phyloP scores from a whole-genome alignment of 352 stramenopile species.

The Lagenidium sp. region DNA sequence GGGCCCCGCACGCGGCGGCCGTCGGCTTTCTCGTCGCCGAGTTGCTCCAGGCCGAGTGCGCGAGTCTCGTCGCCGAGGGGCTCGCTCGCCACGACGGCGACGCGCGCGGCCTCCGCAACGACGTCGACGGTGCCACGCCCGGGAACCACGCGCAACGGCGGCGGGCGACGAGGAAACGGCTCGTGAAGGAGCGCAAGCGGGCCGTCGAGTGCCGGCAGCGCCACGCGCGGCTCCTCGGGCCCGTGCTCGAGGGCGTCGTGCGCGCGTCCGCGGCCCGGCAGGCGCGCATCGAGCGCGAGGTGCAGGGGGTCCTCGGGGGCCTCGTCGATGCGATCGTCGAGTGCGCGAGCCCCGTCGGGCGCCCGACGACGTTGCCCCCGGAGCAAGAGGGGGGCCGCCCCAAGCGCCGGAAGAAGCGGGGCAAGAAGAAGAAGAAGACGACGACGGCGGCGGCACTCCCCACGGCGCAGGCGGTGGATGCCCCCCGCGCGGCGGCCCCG shows the following conservation, averaged over 20 bases:
- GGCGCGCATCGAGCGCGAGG: conserved; percentile 11
- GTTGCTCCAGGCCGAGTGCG: conserved; percentile 63
- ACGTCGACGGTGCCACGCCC: neutral
- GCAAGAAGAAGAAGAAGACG: conserved; percentile 15
- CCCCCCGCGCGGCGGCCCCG: too few relatives aligned
- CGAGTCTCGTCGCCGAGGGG: conserved; percentile 47
- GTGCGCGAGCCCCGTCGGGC: too few relatives aligned
- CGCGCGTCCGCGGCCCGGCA: conserved; percentile 18
- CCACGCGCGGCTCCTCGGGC: conserved; percentile 30
- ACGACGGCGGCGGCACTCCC: neutral
- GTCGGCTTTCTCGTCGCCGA: conserved; percentile 65
- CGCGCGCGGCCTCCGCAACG: neutral
- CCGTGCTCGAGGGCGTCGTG: conserved; percentile 32
- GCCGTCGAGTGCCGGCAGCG: conserved; percentile 20
- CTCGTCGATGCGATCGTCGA: conserved; percentile 33
- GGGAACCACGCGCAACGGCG: conserved; percentile 29
- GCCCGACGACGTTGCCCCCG: too few relatives aligned
- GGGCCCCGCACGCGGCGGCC: conserved; percentile 41
- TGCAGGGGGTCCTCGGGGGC: conserved; percentile 22
- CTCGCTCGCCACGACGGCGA: conserved; percentile 7
- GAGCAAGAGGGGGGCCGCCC: neutral
- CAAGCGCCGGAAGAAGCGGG: conserved; percentile 16
- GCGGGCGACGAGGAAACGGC: conserved; percentile 54
- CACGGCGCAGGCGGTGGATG: too few relatives aligned
- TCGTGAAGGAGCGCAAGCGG: conserved; percentile 48